Conservation (phyloP, 768 basidiomycete species). For the Psilocybe azurescens region DNA sequence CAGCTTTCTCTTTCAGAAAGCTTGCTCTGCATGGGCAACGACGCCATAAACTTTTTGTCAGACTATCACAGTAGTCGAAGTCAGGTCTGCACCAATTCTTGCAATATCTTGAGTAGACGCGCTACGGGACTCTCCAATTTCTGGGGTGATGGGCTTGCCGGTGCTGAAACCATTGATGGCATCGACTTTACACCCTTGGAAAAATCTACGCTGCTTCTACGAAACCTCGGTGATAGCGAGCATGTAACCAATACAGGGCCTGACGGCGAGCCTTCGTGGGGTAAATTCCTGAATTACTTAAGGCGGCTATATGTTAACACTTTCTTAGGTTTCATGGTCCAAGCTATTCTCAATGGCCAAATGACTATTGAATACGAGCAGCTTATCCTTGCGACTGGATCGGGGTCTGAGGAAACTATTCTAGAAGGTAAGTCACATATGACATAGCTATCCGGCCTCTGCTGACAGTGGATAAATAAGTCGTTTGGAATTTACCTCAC, state of each 20-base stretch:
- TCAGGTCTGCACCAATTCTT: slow-evolving; percentile 1
- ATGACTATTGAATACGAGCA: not conserved
- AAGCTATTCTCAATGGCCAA: not conserved
- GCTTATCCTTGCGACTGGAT: not conserved
- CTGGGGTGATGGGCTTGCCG: not conserved
- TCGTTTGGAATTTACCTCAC: not conserved
- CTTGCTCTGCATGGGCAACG: not conserved
- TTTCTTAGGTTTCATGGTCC: not conserved
- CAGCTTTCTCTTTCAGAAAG: not conserved
- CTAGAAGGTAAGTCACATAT: not conserved
- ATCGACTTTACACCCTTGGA: no score
- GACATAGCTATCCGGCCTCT: not conserved
- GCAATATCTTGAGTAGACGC: not conserved
- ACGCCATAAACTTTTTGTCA: not conserved
- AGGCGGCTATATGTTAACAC: no score
- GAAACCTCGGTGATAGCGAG: not conserved
- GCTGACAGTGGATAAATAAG: not conserved
- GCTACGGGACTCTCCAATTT: not conserved
- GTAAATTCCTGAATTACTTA: not conserved
- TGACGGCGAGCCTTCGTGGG: not conserved
- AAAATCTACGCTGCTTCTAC: not conserved
- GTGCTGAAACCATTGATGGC: no score
- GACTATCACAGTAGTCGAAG: slow-evolving; percentile 1
- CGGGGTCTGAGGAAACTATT: not conserved
- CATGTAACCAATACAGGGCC: not conserved